phyloP scores from a whole-genome alignment of 2,329 filamentous ascomycete genomes.

The Scedosporium minutisporum region DNA sequence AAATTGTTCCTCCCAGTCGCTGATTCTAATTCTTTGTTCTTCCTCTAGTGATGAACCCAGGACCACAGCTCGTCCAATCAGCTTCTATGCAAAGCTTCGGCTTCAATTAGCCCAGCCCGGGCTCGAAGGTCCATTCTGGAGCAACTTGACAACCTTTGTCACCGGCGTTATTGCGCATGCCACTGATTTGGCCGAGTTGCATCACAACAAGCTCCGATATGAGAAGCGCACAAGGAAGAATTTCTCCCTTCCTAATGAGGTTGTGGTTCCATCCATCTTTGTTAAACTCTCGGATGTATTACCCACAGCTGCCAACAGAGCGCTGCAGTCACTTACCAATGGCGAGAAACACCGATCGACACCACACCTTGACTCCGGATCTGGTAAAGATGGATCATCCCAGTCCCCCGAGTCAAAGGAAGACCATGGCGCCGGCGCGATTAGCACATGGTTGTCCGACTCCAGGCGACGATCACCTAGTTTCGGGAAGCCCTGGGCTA shows the following conservation, averaged over 20 bases:
- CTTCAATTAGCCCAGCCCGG: slow-evolving; percentile 33
- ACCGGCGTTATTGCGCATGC: slow-evolving; percentile 42
- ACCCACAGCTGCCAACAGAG: slow-evolving; percentile 13
- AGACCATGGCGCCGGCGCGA: background rate
- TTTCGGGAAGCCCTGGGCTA: slow-evolving; percentile 39
- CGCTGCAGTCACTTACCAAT: background rate
- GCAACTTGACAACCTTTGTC: slow-evolving; percentile 37
- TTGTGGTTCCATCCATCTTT: slow-evolving; percentile 37
- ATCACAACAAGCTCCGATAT: slow-evolving; percentile 27
- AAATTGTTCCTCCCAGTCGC: background rate
- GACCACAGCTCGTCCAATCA: slow-evolving; percentile 10
- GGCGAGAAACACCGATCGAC: background rate
- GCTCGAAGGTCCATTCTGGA: slow-evolving; percentile 41
- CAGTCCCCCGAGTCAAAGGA: background rate
- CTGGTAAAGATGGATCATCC: background rate
- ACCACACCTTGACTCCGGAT: background rate
- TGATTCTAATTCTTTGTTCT: background rate
- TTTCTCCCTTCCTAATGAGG: slow-evolving; percentile 29
- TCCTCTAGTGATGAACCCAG: slow-evolving; percentile 4
- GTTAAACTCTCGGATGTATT: slow-evolving; percentile 39
- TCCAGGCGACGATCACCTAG: background rate
- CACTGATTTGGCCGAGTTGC: slow-evolving; percentile 37
- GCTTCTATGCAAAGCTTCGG: slow-evolving; percentile 29
- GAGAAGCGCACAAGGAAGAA: slow-evolving; percentile 26
- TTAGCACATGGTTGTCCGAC: no score